Evolutionary conservation across 768 basidiomycete species (phyloP), one percentile per base, ranked within the genome.

Genomic region (Tulasnella sp.): DNA sequence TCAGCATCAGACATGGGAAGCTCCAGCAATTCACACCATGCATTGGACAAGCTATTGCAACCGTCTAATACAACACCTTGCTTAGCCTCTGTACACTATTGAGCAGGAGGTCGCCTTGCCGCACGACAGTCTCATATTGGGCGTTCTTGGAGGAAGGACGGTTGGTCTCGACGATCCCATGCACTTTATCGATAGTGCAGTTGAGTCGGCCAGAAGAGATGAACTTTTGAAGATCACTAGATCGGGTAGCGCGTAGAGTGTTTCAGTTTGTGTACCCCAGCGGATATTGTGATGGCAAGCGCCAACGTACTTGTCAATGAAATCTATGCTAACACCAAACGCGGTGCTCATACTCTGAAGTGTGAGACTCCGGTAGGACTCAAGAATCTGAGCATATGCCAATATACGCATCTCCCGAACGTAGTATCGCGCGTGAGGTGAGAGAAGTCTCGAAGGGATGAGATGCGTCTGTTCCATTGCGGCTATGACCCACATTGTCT

Each of bases 321-420:
- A 98, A 7, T 84, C 83, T 26, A 84, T 78, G 48, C 83, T 82
- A 34, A 98, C 94, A 23, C 95, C 95, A 64, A 98, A 98, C 21
- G 93, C 90, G 1, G 77, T 73, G 51, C 82, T 80, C 64, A 98
- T 78, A 66, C 87, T 89, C 53, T 92, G 85, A 21, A 99, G 75
- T 1, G 95, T 97, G 45, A 98, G 77, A 58, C 85, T 88, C 38
- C 85, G 80, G 70, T 98, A 99, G 9, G 81, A 84, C 70, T 97
- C 90, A n/a, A 99, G 76, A 3, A 97, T 77, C 67, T 98, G 95
- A 26, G 78, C 74, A 73, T 96, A 98, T 0, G 94, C 93, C 19
- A 87, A 82, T 64, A 98, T 92, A 32, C 96, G 84, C 89, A 97
- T 92, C 71, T 97, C 95, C 60, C 95, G 85, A 29, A 93, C 79